Base-by-base conservation (phyloP, 108 stramenopile genomes). In the Conticribra guillardii region DNA sequence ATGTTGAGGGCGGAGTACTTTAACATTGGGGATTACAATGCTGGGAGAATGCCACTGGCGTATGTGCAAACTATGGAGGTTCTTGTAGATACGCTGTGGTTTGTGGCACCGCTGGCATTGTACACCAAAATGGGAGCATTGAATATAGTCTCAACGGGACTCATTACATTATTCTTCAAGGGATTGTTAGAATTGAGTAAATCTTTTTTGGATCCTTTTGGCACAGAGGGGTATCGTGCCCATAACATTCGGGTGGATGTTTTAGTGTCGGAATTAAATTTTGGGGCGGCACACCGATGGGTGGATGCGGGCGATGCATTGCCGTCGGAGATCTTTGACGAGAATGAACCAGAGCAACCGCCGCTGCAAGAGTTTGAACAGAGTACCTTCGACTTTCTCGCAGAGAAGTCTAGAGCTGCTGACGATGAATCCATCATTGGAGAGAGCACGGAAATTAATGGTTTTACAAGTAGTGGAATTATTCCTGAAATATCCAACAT, bases 11-110 rank as follows among this genome's bases (percentile, higher is more conserved):
- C 77, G 11, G 81, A 76, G 41, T 76, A 81, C 29, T 85, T 85
- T 48, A 71, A 71, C 22, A 85, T 88, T 52, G 82, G 78, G 15
- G 87, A 88, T 69, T 71, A 64, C 46, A 48, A 50, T 29, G 80
- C 87, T 4, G 87, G 87, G 17, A 55, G 87, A 14, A 88, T 88
- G 87, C 87, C 87, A 8, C 60, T 88, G 75, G 87, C 84, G n/a
- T 88, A 88, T 56, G 87, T 88, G 4, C 87, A 88, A 55, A 19
- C 84, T 3, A 82, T 87, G 48, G 82, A 87, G 33, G 80, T 85
- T 24, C 51, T 87, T 23, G 87, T 87, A 0, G 87, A 87, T 48
- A 78, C 82, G 7, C 66, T 87, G 14, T 64, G 66, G 16, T 28
- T 69, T 22, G 21, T 87, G 4, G 79, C 84, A 29, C 87, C 87